A percentile compares a stretch with the other conserved stretches of the same genome.
Evolutionary conservation across 2,329 filamentous ascomycete genomes (phyloP).

Genomic region (Nakataea oryzae): DNA sequence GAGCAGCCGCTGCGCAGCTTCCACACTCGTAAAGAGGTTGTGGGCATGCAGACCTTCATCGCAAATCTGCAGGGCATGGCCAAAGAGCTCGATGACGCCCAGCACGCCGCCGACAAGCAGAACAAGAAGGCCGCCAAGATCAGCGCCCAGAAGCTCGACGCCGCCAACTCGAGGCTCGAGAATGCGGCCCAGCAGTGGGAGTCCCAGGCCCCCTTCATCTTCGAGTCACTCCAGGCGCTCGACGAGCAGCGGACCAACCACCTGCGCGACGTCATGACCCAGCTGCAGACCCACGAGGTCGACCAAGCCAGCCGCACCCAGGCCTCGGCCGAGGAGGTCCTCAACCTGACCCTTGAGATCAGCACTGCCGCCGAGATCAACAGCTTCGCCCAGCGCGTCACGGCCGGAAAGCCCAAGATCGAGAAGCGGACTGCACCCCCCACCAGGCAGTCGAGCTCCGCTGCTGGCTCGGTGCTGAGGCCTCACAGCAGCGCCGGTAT

Average conservation of each 20-base stretch:
- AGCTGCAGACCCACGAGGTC: conserved; percentile 85
- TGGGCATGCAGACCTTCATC: conserved; percentile 71
- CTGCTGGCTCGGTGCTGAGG: conserved; percentile 16
- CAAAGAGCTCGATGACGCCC: conserved; percentile 73
- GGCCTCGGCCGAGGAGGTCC: conserved; percentile 63
- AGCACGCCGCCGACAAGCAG: conserved; percentile 78
- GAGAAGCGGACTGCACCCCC: conserved; percentile 27
- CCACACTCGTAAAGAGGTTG: conserved; percentile 62
- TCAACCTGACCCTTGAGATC: conserved; percentile 77
- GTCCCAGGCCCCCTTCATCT: conserved; percentile 87
- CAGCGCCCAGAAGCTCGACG: conserved; percentile 67
- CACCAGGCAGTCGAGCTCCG: conserved; percentile 28
- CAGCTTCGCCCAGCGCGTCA: conserved; percentile 44
- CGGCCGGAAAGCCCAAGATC: conserved; percentile 30
- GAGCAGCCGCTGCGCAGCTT: conserved; percentile 76
- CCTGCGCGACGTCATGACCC: conserved; percentile 80
- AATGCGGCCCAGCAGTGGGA: conserved; percentile 81
- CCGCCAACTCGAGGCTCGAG: conserved; percentile 63
- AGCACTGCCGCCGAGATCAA: conserved; percentile 81
- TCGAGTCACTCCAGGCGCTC: conserved; percentile 81
- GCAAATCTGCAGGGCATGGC: conserved; percentile 72
- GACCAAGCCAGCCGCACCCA: conserved; percentile 74
- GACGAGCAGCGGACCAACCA: conserved; percentile 87
- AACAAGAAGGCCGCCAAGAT: conserved; percentile 68
- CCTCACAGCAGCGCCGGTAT: conserved; percentile 13